Percentiles rank a stretch among this genome's conserved stretches.
Evolutionary conservation across 257 asterid genomes (phyloP).

Genomic region (Nicotiana attenuata): DNA sequence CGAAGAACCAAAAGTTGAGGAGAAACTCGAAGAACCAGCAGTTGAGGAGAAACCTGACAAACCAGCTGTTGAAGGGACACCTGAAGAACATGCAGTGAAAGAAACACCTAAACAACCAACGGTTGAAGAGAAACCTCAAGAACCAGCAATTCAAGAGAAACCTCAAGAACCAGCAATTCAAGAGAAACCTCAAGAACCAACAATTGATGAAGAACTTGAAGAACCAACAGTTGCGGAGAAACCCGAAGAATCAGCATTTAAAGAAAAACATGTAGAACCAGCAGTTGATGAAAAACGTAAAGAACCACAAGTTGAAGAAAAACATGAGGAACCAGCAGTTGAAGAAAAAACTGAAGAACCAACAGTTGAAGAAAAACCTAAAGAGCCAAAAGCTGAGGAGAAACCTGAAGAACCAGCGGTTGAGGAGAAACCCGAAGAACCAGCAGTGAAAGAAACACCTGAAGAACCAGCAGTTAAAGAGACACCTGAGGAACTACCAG

Average conservation of each 20-base stretch:
- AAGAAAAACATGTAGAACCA: not conserved
- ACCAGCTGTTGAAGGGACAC: not conserved
- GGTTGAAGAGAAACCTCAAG: not conserved
- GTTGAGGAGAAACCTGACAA: not conserved
- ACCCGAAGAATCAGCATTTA: not conserved
- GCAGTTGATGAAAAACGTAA: not conserved
- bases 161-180: not conserved
- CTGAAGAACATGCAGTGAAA: not conserved
- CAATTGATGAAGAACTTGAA: not conserved
- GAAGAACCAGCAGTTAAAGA: not conserved
- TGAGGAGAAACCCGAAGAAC: slow-evolving; percentile 9
- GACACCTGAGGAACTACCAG: slow-evolving; percentile 3
- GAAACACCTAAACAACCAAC: not conserved
- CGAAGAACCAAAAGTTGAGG: not conserved
- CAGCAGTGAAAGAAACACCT: not conserved
- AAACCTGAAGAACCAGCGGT: not conserved
- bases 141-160: not conserved
- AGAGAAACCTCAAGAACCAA: not conserved
- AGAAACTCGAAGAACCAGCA: not conserved
- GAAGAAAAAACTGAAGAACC: not conserved
- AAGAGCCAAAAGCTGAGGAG: not conserved
- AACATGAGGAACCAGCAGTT: not conserved
- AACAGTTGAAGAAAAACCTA: not conserved
- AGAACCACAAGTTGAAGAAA: not conserved
- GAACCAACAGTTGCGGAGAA: not conserved